Percentiles rank a stretch among this genome's conserved stretches.
Conservation (phyloP, 1,139 yeast genomes). For the Suhomyces chickasaworum region DNA sequence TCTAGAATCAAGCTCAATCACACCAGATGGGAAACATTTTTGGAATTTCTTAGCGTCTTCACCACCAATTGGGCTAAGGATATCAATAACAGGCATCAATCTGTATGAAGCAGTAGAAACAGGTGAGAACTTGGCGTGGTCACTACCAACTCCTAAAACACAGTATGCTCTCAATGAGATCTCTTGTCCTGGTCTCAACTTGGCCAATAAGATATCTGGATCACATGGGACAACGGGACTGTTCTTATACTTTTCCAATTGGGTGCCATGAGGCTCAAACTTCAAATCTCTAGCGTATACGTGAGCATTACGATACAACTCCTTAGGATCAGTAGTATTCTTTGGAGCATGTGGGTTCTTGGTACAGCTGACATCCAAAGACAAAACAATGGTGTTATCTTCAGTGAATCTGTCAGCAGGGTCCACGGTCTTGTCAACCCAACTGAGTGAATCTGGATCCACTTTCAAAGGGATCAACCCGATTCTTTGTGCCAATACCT, state of each 20-base stretch:
- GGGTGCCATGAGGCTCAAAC: constrained; percentile 91
- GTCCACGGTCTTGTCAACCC: constrained; percentile 70
- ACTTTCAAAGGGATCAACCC: constrained; percentile 89
- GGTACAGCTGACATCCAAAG: constrained; percentile 80
- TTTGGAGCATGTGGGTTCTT: constrained; percentile 83
- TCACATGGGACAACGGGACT: constrained; percentile 77
- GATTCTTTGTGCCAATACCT: constrained; percentile 91
- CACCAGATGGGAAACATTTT: constrained; percentile 92
- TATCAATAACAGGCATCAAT: constrained; percentile 87
- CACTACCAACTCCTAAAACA: constrained; percentile 86
- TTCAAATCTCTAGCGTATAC: constrained; percentile 87
- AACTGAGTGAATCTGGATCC: constrained; percentile 82
- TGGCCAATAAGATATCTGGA: constrained; percentile 87
- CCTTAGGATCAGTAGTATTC: constrained; percentile 78
- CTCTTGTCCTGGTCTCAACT: constrained; percentile 96
- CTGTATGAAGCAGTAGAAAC: constrained; percentile 98
- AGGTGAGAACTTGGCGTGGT: constrained; percentile 97
- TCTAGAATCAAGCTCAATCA: constrained; percentile 67
- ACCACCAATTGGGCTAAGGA: constrained; percentile 73
- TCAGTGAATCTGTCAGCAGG: constrained; percentile 76
- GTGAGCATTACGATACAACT: constrained; percentile 77
- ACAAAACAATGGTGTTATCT: constrained; percentile 83
- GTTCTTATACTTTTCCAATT: constrained; percentile 65
- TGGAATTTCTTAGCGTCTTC: constrained; percentile 77
- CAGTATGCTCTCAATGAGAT: constrained; percentile 90